These are phyloP conservation scores for Eleusine coracana DNA, from an alignment of 176 grass and related monocot species.

Conservation along the genomic window DNA sequence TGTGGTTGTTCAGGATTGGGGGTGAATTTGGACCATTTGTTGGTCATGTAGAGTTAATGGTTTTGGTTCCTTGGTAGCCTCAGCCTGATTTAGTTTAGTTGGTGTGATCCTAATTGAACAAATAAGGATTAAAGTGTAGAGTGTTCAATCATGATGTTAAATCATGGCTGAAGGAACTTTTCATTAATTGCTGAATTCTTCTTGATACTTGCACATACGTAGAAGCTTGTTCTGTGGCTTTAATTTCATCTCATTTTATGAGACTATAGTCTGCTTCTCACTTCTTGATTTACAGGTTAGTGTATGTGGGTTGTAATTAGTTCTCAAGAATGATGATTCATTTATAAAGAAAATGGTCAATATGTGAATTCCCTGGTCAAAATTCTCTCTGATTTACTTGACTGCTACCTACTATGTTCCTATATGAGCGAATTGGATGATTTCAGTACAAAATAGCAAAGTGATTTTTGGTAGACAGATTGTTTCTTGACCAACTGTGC, in stretches of 20 bases:
- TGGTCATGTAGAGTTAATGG: not conserved
- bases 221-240: not conserved
- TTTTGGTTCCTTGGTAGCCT: not conserved
- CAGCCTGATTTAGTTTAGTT: not conserved
- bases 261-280: not conserved
- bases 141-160: not conserved
- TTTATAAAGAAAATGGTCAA: not conserved
- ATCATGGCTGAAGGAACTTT: not conserved
- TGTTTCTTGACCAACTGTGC: not conserved
- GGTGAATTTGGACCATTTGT: not conserved
- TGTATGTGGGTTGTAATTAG: not conserved
- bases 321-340: not conserved
- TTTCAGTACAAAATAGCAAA: slow-evolving; percentile 18
- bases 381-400: not conserved
- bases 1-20: not conserved
- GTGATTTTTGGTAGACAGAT: not conserved
- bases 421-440: not conserved
- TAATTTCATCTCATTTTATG: not conserved
- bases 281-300: not conserved
- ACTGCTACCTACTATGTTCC: not conserved
- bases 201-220: not conserved
- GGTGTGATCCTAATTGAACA: not conserved
- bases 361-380: not conserved
- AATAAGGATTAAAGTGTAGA: not conserved
- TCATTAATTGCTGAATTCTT: not conserved